Conservation (phyloP, 257 asterid genomes). For the Ilex aquifolium region DNA sequence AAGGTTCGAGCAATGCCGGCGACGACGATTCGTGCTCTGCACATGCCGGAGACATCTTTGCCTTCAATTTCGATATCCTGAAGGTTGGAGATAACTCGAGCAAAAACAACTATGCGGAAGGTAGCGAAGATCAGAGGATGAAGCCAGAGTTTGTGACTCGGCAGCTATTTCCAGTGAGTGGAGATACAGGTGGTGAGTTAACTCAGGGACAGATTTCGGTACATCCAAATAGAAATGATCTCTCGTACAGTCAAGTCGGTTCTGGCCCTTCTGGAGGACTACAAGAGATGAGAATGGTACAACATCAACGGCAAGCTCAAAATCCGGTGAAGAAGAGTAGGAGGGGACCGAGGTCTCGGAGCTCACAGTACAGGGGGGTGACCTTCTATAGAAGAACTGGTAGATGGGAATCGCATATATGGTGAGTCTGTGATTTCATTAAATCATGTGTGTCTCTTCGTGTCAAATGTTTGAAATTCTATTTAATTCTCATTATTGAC, state of each 20-base stretch:
- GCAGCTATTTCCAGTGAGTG: conserved; percentile 49
- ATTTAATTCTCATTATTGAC: background rate
- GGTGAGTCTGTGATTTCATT: conserved; percentile 19
- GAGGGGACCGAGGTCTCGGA: conserved; percentile 55
- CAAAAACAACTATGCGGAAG: conserved; percentile 7
- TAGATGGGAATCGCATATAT: conserved; percentile 70
- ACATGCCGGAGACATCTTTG: conserved; percentile 22
- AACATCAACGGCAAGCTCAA: conserved; percentile 28
- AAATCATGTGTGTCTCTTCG: too few relatives aligned
- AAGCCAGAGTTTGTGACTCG: conserved; percentile 38
- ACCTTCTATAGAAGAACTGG: conserved; percentile 70
- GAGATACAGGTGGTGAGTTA: conserved; percentile 21
- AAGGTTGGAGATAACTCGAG: conserved; percentile 13
- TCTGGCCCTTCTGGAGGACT: background rate
- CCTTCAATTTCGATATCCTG: conserved; percentile 46
- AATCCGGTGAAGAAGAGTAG: conserved; percentile 42
- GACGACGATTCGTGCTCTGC: conserved; percentile 48
- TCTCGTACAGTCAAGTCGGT: conserved; percentile 1
- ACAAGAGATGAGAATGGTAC: conserved; percentile 3
- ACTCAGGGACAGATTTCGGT: conserved; percentile 6
- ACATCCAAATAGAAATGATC: conserved; percentile 13
- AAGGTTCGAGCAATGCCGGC: conserved; percentile 37
- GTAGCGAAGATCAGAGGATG: conserved; percentile 9
- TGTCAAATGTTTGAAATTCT: background rate
- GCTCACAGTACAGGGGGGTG: conserved; percentile 63